These are phyloP conservation scores for Penicillium arizonense DNA, from an alignment of 495 filamentous ascomycete species.

Conservation along the genomic window DNA sequence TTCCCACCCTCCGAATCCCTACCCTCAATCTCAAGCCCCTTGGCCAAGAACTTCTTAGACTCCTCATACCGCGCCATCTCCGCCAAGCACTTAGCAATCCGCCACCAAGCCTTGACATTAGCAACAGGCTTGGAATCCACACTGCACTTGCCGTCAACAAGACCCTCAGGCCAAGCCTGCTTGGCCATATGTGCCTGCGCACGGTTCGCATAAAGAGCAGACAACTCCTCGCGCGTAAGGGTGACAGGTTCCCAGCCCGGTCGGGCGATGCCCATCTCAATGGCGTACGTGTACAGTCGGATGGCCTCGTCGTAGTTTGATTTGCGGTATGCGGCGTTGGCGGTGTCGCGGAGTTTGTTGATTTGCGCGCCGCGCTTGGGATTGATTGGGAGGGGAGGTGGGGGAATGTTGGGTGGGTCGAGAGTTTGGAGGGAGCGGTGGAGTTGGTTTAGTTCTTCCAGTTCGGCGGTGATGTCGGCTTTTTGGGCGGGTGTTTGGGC, in stretches of 20 bases:
- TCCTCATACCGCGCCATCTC: conserved; percentile 92
- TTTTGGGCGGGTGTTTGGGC: conserved; percentile 31
- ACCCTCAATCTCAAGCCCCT: conserved; percentile 81
- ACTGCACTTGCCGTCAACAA: conserved; percentile 78
- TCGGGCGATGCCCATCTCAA: conserved; percentile 81
- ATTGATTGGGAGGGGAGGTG: conserved; percentile 77
- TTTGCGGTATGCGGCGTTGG: conserved; percentile 80
- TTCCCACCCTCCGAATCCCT: conserved; percentile 56
- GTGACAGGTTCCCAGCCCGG: conserved; percentile 84
- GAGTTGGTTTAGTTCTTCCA: conserved; percentile 67
- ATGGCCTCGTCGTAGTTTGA: conserved; percentile 70
- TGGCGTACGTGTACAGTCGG: conserved; percentile 74
- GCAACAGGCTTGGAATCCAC: conserved; percentile 84
- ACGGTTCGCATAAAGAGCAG: conserved; percentile 77
- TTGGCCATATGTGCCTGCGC: conserved; percentile 86
- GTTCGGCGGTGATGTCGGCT: conserved; percentile 59
- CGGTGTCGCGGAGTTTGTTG: conserved; percentile 84
- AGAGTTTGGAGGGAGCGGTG: conserved; percentile 68
- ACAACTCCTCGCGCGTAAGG: conserved; percentile 79
- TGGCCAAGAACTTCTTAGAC: conserved; percentile 68
- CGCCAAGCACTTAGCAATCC: conserved; percentile 72
- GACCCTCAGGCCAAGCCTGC: conserved; percentile 76
- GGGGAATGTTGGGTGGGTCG: conserved; percentile 56
- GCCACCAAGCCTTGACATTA: conserved; percentile 94
- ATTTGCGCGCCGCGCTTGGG: conserved; percentile 84